Base-by-base conservation (phyloP, 2,329 filamentous ascomycete species). In the Zymoseptoria brevis region DNA sequence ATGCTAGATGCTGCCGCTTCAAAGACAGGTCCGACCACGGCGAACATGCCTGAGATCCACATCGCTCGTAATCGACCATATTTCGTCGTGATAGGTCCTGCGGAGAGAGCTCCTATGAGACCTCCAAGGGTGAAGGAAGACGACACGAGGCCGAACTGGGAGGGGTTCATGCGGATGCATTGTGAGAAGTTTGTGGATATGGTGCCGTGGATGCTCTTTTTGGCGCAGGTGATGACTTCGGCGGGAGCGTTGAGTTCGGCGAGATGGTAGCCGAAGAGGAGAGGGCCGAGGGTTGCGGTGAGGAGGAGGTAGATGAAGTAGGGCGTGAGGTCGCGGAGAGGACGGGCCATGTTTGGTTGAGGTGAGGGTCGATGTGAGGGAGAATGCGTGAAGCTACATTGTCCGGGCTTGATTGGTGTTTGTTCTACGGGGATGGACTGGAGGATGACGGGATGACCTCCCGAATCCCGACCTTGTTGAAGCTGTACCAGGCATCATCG, bases 171-270 rank as follows among this genome's bases (percentile, higher is more conserved):
- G 58, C 86, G 87, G 56, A 99, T 93, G 71, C 94, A 99, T 77
- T 89, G 84, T 56, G 87, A 80, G 6, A 88, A 78, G 11, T 58
- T 26, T 11, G 53, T 57, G 41, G 59, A 48, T 21, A 57, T 54
- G 8, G 55, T 53, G 19, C 58, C 45, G 29, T 58, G 56, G 62
- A 83, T 79, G 49, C 78, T 77, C 65, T 83, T 81, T 65, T 84
- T 85, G 66, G 84, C 85, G 77, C 94, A 97, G 59, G 89, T 95
- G 68, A 99, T 88, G 69, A 95, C 90, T 79, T 92, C 87, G 81
- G 96, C 87, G 8, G 94, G 94, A 8, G 93, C 90, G 74, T 99
- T 99, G 63, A 99, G 83, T 74, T 97, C 94, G 67, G 91, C 89
- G 72, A 97, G 76, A 75, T 97, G 93, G 75, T 90, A 96, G 63